Evolutionary conservation across 139 green algal genomes (phyloP), one percentile per base, ranked within the genome.

Genomic region (Chlamydomonas sphaeroides): DNA sequence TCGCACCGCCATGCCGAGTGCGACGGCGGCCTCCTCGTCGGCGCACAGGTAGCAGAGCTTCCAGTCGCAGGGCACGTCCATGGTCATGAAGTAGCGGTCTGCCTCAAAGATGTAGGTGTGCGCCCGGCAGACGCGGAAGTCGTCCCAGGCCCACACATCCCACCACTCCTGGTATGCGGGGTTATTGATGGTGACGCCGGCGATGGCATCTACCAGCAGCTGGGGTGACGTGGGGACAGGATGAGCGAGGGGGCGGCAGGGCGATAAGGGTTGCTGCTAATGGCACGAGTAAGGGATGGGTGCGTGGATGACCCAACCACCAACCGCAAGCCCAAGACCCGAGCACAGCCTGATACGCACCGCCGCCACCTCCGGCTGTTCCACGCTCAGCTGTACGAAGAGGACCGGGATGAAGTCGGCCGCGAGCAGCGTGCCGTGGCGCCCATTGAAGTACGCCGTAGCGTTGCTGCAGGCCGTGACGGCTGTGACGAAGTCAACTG

Each of bases 61-160:
- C 68, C 68, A 74, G 26, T 36, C 11, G 68, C 68, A 74, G 10
- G 68, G 68, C 42, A 48, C 38, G 68, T 74, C 68, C 14, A 30
- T 36, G 14, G 68, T 74, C 41, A 61, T n/a, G 30, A 74, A 74
- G 41, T 36, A 74, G 8, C 28, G 7, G 3, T 53, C 14, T 15
- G 66, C 17, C 23, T 62, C 56, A 7, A 62, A 62, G 15, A 62
- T n/a, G 56, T 62, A 62, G 1, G 25, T 62, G 56, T 26, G 18
- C 3, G 18, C 56, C 23, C 56, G 56, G 56, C 56, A 62, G 56
- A 25, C 6, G 18, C 56, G 56, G 56, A n/a, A 28, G 18, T 25
- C 3, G 56, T 62, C 56, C 56, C 23, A 28, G 6, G 25, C 56
- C 56, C 56, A 62, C 56, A 62, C 56, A 25, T 62, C 56, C 56